Base-by-base conservation (phyloP, 257 asterid species). In the Nicotiana paniculata region DNA sequence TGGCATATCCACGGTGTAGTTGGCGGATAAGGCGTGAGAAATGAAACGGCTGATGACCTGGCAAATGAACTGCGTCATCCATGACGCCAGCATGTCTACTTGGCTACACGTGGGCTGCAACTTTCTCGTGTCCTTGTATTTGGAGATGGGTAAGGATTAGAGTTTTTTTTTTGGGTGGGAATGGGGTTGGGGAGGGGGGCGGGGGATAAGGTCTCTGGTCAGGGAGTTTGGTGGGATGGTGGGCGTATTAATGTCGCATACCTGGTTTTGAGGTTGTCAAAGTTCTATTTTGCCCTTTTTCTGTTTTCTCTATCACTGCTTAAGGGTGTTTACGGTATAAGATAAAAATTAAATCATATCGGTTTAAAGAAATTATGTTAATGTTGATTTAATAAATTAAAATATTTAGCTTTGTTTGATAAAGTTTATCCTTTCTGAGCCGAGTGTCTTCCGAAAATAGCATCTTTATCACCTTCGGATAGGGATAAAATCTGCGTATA, bases 1-100 rank as follows among this genome's bases (percentile, higher is more conserved):
- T 84, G 89, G 89, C 77, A 24, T 9, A 3, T 3, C 26, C 57
- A 55, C 3, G 84, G 84, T 77, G 85, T 59, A 84, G 28, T 78
- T 69, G 72, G 85, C 83, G 89, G 87, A 86, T 86, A 86, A 83
- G 83, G 83, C 59, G 81, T 72, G 16, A 67, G 72, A 24, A 48
- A 63, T 10, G 4, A 33, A 68, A 3, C 68, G 37, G 81, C 32
- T 61, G 59, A 28, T 79, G 88, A 82, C 77, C n/a, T 85, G 85
- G 83, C 32, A 9, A 3, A 13, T 16, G 12, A 3, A 30, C 9
- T n/a, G 17, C 89, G 32, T 83, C 86, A 83, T 3, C 59, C 65
- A 9, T 77, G 81, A 70, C 85, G 79, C 81, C 83, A 81, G 0
- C 83, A 48, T 17, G 33, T 13, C 81, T 59, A 68, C 13, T 46